Conservation (phyloP, 225 moss, liverwort and hornwort genomes). For the Marchantia paleacea region DNA sequence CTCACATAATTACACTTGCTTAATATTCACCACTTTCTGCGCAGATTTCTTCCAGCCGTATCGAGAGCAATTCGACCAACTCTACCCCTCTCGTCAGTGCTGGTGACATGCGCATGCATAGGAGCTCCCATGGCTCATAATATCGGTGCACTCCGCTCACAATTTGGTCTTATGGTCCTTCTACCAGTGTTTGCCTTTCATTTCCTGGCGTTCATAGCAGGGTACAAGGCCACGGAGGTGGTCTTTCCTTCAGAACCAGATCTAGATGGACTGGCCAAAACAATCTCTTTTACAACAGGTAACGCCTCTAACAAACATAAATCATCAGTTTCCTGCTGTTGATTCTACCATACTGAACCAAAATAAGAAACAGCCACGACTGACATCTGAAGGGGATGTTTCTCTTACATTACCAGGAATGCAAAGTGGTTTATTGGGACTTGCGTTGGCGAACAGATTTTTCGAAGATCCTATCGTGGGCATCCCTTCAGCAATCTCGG, state of each 20-base stretch:
- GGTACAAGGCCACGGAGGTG: constrained; percentile 59
- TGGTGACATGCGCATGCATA: constrained; percentile 80
- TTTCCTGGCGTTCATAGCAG: constrained; percentile 60
- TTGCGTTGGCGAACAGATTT: constrained; percentile 81
- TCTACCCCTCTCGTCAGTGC: constrained; percentile 63
- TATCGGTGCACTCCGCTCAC: constrained; percentile 64
- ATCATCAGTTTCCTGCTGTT: neutral
- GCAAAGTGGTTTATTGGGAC: constrained; percentile 85
- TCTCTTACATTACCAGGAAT: constrained; percentile 54
- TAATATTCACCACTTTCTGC: neutral
- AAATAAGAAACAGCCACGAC: no score
- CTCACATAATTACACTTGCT: neutral
- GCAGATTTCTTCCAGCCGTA: constrained; percentile 36
- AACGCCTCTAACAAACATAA: neutral
- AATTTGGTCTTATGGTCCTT: constrained; percentile 69
- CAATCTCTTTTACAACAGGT: constrained; percentile 92
- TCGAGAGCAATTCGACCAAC: constrained; percentile 57
- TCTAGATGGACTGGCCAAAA: constrained; percentile 65
- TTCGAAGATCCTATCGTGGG: constrained; percentile 76
- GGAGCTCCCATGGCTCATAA: constrained; percentile 82
- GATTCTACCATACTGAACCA: neutral
- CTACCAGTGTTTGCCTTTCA: constrained; percentile 67
- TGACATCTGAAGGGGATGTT: neutral
- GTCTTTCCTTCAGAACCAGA: constrained; percentile 57
- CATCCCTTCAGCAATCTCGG: constrained; percentile 83